Base-by-base conservation (phyloP, 257 asterid genomes). In the Solanum bulbocastanum region DNA sequence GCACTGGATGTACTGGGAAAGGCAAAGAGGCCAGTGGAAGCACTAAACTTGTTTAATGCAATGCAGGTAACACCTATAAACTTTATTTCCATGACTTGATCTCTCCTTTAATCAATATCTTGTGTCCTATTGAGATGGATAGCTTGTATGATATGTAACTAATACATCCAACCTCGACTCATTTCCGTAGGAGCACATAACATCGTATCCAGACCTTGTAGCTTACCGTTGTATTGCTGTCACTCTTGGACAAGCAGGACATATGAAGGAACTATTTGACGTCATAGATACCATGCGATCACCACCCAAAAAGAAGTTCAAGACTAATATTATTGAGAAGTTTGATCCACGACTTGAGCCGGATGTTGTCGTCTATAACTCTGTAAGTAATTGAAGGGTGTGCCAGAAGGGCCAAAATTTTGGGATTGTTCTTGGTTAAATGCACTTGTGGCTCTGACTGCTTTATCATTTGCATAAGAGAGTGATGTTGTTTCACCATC, bases 181-280 rank as follows among this genome's bases (percentile, higher is more conserved):
- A 58, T 30, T 46, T 33, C 76, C 25, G 5, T 90, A 97, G 98
- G 95, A 94, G 86, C 94, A 95, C 78, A 91, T 94, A 93, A 92
- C 95, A 88, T 90, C 96, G 3, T 97, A 97, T 88, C 99, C 99
- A 22, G 98, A 96, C 87, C 90, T 94, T 79, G 98, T 94, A 75
- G 96, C 98, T 56, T 97, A 97, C 91, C 98, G 87, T 88, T 92
- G 93, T 86, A 94, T 97, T 72, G 96, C 98, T 90, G 98, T 97
- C 91, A 93, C 98, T 87, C 98, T 97, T 93, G 99, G 99, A 89
- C 99, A 96, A 96, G 98, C 98, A 52, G 99, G 99, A 81, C 89
- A 95, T 89, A 93, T 97, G 96, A 96, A 94, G 93, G 99, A 97
- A 91, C 93, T 97, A 15, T 97, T 97, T 88, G 95, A 96, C 39